Conservation (phyloP, 768 basidiomycete species). For the Xerocomellus dryophilus region DNA sequence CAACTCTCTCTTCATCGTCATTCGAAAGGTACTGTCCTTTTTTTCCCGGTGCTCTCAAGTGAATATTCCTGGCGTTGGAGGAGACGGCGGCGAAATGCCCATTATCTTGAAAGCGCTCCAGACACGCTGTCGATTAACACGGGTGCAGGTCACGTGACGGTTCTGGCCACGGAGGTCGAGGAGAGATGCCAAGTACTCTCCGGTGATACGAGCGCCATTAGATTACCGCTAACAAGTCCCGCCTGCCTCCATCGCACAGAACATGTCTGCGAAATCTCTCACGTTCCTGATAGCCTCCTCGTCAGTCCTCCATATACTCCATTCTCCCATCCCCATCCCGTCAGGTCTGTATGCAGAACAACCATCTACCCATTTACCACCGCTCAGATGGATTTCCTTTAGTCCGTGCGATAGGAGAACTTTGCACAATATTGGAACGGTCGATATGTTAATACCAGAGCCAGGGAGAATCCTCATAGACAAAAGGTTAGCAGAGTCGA, state of each 20-base stretch:
- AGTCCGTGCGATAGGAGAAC: slow-evolving; percentile 55
- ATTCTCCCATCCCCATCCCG: slow-evolving; percentile 75
- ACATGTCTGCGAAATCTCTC: slow-evolving; percentile 43
- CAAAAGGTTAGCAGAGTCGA: slow-evolving; percentile 21
- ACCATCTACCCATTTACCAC: slow-evolving; percentile 59
- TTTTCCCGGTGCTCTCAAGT: slow-evolving; percentile 22
- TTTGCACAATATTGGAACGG: slow-evolving; percentile 47
- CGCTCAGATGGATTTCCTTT: slow-evolving; percentile 73
- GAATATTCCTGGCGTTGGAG: slow-evolving; percentile 27
- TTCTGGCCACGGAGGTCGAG: not conserved
- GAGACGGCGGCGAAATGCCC: slow-evolving; percentile 29
- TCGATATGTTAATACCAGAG: slow-evolving; percentile 66
- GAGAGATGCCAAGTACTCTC: no score
- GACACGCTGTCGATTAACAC: slow-evolving; percentile 22
- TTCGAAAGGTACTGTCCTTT: slow-evolving; percentile 17
- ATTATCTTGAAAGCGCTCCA: slow-evolving; percentile 34
- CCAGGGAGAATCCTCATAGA: slow-evolving; percentile 58
- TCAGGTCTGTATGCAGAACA: slow-evolving; percentile 48
- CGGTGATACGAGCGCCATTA: not conserved
- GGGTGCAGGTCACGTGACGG: slow-evolving; percentile 29
- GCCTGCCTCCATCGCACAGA: not conserved
- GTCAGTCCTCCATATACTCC: slow-evolving; percentile 67
- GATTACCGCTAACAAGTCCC: not conserved
- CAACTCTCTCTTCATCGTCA: slow-evolving; percentile 54
- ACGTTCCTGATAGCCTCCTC: slow-evolving; percentile 51